Evolutionary conservation across 2,329 filamentous ascomycete species (phyloP), one percentile per base, ranked within the genome.

Genomic region (Phyllosticta citrichinensis): DNA sequence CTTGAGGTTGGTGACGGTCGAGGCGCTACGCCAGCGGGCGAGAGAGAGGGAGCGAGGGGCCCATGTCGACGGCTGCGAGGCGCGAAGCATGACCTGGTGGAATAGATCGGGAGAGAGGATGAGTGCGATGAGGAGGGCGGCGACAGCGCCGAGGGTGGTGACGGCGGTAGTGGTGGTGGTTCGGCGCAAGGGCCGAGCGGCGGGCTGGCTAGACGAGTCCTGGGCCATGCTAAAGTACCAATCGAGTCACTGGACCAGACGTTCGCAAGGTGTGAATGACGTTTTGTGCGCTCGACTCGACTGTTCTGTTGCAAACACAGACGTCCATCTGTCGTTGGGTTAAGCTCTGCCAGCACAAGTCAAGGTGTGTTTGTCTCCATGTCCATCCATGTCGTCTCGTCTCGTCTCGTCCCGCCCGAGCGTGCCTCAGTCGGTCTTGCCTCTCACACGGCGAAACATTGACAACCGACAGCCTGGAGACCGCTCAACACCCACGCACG

Each of bases 1-100:
- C 58, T 86, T 82, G 65, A 94, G 80, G 70, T 91, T 87, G 19
- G 89, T 91, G 55, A 93, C 84, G 56, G 89, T 87, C 67, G 84
- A 80, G 72, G 81, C 80, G 57, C 67, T 68, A 61, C 71, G 69
- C 6, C 67, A 67, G 19, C 30, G 52, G 10, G n/a, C 17, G 27
- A 17, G 20, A 55, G 33, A 60, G 17, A 64, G 35, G n/a, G 68
- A 56, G 8, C 40, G 62, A 61, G 20, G 33, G 20, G 47, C 55
- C 53, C 63, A 64, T 25, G 62, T 62, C 56, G 20, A 62, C 56
- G 50, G 57, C 53, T 58, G 62, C 57, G 59, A 62, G 60, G 25
- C 67, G 66, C 14, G 63, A 56, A 63, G 66, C 33, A 71, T 66
- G 66, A 68, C 71, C 66, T 69, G 65, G 14, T 66, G 67, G 59